phyloP scores from a whole-genome alignment of 2,329 filamentous ascomycete species.

The Reticulascus tulasneorum region DNA sequence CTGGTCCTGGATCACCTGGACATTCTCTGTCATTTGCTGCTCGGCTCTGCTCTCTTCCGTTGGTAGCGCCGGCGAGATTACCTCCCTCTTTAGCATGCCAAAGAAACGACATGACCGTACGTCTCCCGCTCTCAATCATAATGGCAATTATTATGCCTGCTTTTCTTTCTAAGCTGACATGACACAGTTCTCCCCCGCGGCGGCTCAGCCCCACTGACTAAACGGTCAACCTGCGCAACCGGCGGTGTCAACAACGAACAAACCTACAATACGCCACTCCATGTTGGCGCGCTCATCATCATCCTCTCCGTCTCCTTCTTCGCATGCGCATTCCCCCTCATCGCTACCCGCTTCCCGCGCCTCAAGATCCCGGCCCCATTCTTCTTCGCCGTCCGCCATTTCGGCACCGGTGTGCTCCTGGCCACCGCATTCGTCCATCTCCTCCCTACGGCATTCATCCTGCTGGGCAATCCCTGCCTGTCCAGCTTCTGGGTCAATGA shows the following conservation, averaged over 20 bases:
- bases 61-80: constrained; percentile 12
- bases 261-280: constrained; percentile 53
- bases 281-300: constrained; percentile 54
- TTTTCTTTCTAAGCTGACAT: constrained; percentile 6
- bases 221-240: constrained; percentile 18
- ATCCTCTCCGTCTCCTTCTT: constrained; percentile 43
- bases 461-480: constrained; percentile 62
- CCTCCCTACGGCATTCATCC: constrained; percentile 61
- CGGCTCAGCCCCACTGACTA: constrained; percentile 4
- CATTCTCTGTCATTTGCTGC: constrained; percentile 35
- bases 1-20: constrained; percentile 38
- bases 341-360: constrained; percentile 47
- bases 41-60: constrained; percentile 24
- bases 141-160: constrained; percentile 4
- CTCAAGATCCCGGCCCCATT: constrained; percentile 51
- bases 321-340: constrained; percentile 49
- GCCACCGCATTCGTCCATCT: constrained; percentile 79
- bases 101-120: not conserved
- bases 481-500: constrained; percentile 69
- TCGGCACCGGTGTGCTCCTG: constrained; percentile 71
- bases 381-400: constrained; percentile 60
- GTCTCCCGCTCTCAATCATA: constrained; percentile 17
- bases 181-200: constrained; percentile 2
- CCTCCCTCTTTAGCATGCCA: constrained; percentile 8
- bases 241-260: constrained; percentile 24